Evolutionary conservation across 176 grass and related monocot genomes (phyloP).

Genomic region (Raddia guianensis): DNA sequence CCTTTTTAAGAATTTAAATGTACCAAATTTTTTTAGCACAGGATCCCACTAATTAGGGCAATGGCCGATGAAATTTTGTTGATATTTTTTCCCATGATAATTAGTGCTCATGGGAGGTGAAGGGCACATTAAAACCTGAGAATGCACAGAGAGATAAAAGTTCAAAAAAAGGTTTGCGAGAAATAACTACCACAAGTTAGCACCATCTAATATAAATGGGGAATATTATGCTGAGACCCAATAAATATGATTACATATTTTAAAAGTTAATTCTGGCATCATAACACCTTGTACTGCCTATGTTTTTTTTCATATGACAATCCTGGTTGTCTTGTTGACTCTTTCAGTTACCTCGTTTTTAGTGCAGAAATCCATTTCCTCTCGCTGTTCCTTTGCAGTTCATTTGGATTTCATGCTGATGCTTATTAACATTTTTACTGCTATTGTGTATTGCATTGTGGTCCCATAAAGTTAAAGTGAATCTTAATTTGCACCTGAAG

Average conservation of each 20-base stretch:
- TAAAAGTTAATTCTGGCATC: neutral
- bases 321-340: neutral
- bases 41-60: too few species aligned
- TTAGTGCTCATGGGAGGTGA: neutral
- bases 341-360: neutral
- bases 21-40: too few species aligned
- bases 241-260: neutral
- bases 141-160: slow-evolving; percentile 13
- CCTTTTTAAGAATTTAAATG: too few species aligned
- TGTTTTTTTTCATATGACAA: neutral
- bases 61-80: too few species aligned
- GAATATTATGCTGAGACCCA: neutral
- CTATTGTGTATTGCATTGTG: neutral
- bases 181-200: neutral
- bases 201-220: neutral
- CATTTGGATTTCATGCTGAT: slow-evolving; percentile 5
- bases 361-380: neutral
- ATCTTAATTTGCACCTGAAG: too few species aligned
- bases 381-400: neutral
- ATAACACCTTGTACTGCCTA: neutral
- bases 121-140: neutral
- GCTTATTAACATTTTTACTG: neutral
- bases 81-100: too few species aligned
- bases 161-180: slow-evolving; percentile 19
- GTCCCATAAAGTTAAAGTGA: too few species aligned